phyloP scores from a whole-genome alignment of 257 asterid species.

The Ajuga chamaepitys region DNA sequence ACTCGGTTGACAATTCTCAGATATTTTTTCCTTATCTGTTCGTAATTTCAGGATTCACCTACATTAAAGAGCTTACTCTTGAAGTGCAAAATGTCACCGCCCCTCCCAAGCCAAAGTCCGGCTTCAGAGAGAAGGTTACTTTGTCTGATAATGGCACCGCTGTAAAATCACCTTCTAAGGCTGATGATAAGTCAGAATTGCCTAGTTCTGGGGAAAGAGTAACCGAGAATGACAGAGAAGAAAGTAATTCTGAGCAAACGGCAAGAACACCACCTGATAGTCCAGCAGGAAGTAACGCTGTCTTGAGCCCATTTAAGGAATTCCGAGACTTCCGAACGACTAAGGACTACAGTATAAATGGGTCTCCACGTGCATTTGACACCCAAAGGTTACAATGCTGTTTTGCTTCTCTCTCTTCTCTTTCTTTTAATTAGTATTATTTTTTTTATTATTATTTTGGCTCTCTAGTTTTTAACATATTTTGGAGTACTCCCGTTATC shows the following conservation, averaged over 20 bases:
- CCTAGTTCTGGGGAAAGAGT: constrained; percentile 27
- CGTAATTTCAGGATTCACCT: constrained; percentile 53
- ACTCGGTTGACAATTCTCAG: neutral
- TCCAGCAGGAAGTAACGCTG: constrained; percentile 53
- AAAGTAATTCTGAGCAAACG: constrained; percentile 31
- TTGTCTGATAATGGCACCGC: constrained; percentile 23
- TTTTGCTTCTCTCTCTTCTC: neutral
- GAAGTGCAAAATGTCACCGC: constrained; percentile 82
- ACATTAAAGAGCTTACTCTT: constrained; percentile 82
- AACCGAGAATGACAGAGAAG: constrained; percentile 34
- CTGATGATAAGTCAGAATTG: constrained; percentile 41
- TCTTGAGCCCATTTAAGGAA: constrained; percentile 50
- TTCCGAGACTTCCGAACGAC: constrained; percentile 37
- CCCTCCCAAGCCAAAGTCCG: constrained; percentile 64
- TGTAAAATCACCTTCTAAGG: constrained; percentile 38
- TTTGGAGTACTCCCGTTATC: neutral
- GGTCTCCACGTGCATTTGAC: constrained; percentile 67
- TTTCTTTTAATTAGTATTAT: no score
- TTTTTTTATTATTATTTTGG: neutral
- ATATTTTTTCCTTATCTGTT: neutral
- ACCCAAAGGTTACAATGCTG: constrained; percentile 45
- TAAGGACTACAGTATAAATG: constrained; percentile 45
- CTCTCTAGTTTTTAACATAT: constrained; percentile 1
- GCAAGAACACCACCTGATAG: constrained; percentile 63
- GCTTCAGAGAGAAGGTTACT: constrained; percentile 53